Evolutionary conservation across 2,329 filamentous ascomycete species (phyloP), one percentile per base, ranked within the genome.

Genomic region (Pseudogymnoascus pannorum): DNA sequence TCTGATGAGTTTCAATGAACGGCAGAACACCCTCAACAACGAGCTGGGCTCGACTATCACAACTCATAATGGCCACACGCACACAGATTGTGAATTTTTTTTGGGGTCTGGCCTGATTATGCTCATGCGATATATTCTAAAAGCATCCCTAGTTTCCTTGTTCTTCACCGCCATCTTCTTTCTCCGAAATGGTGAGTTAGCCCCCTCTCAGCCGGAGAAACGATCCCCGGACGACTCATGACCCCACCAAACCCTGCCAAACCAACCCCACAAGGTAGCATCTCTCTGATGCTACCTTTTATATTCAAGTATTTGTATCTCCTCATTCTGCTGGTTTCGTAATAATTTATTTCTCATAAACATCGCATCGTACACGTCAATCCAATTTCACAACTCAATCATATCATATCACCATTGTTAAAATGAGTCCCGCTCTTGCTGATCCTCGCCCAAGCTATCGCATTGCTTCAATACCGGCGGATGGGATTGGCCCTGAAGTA

Each of bases 401-500:
- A 22, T 42, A 42, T 14, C 18, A 42, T 42, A 42, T 42, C 40
- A 11, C 29, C n/a, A 57, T 31, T n/a, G 29, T 57, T n/a, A 51
- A 51, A 51, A 61, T 61, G 59, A 40, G 33, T 57, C 59, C 59
- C 16, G 26, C 33, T 6, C 51, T 31, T 31, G 40, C 54, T 29
- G 24, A 33, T 22, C 40, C 40, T 44, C 40, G 40, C 40, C 40
- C 48, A 26, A 38, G 51, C 14, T 81, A 82, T 70, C 77, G 75
- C 66, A 81, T 86, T 65, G 80, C 84, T 62, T 80, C 83, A 22
- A 85, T 87, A 64, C 81, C 85, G 6, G 83, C 82, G 12, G 83
- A 87, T 69, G 83, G 85, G 24, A 87, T 88, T 58, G 84, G 85
- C 26, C 77, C 78, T 1, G 84, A 87, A 70, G 84, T 87, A n/a